Percentiles rank a stretch among this genome's conserved stretches.
Evolutionary conservation across 768 basidiomycete species (phyloP).

Genomic region (Boletus reticuloceps): DNA sequence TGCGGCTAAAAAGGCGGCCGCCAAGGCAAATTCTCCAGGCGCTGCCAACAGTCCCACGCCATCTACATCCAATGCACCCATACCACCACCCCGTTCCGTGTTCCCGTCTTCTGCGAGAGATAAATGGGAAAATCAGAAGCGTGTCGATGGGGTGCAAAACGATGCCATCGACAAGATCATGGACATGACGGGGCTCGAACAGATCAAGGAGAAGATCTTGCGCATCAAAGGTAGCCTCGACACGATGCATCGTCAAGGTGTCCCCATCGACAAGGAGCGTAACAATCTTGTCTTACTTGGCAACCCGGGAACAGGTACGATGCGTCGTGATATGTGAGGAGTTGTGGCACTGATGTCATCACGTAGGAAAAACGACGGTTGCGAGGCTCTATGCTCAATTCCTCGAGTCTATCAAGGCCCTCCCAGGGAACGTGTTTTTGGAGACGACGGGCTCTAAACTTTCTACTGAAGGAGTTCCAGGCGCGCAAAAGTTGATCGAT

Average conservation of each 20-base stretch:
- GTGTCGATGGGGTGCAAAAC: slow-evolving; percentile 49
- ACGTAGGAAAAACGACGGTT: slow-evolving; percentile 65
- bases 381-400: slow-evolving; percentile 66
- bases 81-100: slow-evolving; percentile 12
- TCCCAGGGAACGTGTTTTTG: slow-evolving; percentile 53
- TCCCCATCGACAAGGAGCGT: slow-evolving; percentile 51
- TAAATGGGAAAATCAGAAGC: slow-evolving; percentile 61
- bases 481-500: slow-evolving; percentile 52
- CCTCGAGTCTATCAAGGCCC: slow-evolving; percentile 50
- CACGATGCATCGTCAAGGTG: slow-evolving; percentile 48
- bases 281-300: slow-evolving; percentile 64
- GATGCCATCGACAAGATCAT: slow-evolving; percentile 62
- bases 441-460: slow-evolving; percentile 66
- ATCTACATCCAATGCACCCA: neutral
- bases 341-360: neutral
- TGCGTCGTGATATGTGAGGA: neutral
- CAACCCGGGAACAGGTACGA: slow-evolving; percentile 71
- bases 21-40: slow-evolving; percentile 2
- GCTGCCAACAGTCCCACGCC: neutral
- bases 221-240: slow-evolving; percentile 59
- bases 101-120: slow-evolving; percentile 37
- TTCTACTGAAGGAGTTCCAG: slow-evolving; percentile 55
- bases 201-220: slow-evolving; percentile 61
- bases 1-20: slow-evolving; percentile 12
- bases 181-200: slow-evolving; percentile 67